Conservation (phyloP, 306 rosid species). For the Betula pendula region DNA sequence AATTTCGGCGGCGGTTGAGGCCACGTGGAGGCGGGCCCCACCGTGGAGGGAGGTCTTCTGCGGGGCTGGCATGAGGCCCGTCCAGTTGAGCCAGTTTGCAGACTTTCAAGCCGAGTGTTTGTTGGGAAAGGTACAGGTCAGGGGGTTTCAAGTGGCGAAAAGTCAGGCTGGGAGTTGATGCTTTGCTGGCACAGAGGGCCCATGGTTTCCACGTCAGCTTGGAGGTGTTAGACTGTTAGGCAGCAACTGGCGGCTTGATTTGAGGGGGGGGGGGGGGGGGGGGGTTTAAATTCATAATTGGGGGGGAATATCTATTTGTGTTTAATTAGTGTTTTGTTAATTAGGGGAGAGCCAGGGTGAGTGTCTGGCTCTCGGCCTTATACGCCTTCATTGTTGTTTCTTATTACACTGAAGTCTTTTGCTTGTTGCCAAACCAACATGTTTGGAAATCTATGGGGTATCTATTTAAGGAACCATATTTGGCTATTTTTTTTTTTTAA, state of each 20-base stretch:
- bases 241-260: not conserved
- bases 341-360: no score
- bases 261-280: no score
- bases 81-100: constrained; percentile 77
- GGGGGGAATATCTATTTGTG: not conserved
- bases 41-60: constrained; percentile 67
- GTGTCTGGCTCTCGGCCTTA: not conserved
- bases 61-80: constrained; percentile 78
- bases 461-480: not conserved
- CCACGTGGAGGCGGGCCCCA: constrained; percentile 37
- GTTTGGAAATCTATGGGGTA: not conserved
- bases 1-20: constrained; percentile 67
- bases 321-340: not conserved
- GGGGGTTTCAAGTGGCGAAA: constrained; percentile 80
- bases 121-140: constrained; percentile 64
- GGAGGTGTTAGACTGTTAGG: constrained; percentile 63
- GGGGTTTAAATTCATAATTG: not conserved
- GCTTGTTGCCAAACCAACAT: not conserved
- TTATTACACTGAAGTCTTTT: not conserved
- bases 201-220: constrained; percentile 77
- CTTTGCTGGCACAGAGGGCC: constrained; percentile 75
- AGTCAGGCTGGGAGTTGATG: constrained; percentile 80
- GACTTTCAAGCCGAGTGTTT: constrained; percentile 82
- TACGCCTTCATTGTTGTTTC: not conserved
- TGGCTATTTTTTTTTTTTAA: no score